Conservation (phyloP, 805 yeast genomes). For the Scheffersomyces amazonensis region DNA sequence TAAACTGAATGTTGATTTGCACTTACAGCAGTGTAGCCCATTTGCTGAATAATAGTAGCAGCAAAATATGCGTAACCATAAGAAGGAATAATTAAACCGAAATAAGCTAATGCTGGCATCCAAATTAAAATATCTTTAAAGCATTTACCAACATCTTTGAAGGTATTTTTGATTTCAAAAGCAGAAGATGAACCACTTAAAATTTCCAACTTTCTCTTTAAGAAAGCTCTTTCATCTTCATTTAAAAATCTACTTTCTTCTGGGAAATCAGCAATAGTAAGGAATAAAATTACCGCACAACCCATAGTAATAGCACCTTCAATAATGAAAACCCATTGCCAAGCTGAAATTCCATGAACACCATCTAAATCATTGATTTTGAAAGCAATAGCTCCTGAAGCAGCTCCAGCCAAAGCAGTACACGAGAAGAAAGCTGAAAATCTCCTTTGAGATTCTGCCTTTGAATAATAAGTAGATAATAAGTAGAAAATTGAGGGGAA, state of each 20-base stretch:
- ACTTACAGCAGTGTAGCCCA: constrained; percentile 65
- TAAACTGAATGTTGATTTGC: constrained; percentile 83
- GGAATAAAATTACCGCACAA: constrained; percentile 35
- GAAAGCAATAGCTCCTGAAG: constrained; percentile 72
- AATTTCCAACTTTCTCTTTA: constrained; percentile 57
- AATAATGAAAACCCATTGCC: constrained; percentile 53
- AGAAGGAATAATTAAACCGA: constrained; percentile 66
- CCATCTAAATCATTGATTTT: constrained; percentile 56
- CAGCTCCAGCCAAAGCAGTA: constrained; percentile 76
- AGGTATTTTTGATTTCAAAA: constrained; percentile 44
- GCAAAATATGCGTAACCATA: constrained; percentile 77
- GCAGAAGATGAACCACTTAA: constrained; percentile 45
- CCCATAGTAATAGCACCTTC: constrained; percentile 42
- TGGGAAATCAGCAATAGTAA: constrained; percentile 68
- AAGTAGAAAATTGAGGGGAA: constrained; percentile 76
- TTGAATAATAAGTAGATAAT: constrained; percentile 61
- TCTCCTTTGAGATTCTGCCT: constrained; percentile 65
- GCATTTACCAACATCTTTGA: constrained; percentile 43
- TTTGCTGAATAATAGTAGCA: constrained; percentile 57
- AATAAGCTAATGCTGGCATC: constrained; percentile 59
- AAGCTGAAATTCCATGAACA: constrained; percentile 37
- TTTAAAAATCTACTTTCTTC: constrained; percentile 58
- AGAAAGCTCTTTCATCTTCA: constrained; percentile 35
- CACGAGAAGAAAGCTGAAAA: constrained; percentile 68
- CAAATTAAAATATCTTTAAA: constrained; percentile 62